Evolutionary conservation across 441 rosid genomes (phyloP), one percentile per base, ranked within the genome.

Genomic region (Aquilaria agallochum): DNA sequence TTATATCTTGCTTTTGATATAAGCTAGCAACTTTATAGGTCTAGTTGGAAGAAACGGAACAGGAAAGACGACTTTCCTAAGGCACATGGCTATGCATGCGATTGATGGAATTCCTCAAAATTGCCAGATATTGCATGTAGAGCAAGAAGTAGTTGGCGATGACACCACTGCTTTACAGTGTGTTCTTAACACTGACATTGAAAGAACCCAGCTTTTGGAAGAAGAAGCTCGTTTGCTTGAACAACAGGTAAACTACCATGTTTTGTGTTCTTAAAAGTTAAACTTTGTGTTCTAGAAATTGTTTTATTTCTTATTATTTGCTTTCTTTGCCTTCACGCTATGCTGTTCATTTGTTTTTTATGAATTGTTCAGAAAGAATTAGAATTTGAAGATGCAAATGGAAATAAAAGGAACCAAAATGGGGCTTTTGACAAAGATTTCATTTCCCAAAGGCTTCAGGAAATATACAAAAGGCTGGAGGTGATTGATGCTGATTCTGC

Each of bases 11-110:
- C 46, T 51, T 33, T 32, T 60, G 44, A 66, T 71, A 51, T 40
- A 44, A 53, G 34, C 52, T 59, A n/a, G 49, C 36, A 56, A 54
- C 54, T 68, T 50, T 77, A 64, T 76, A 94, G 99, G 97, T 11
- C 96, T 94, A 77, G 92, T 91, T 61, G 99, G 99, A 65, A 88
- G 99, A 76, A 94, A 94, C 65, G 99, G 99, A 67, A 94, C 99
- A 5, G 99, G 99, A 54, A 94, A 94, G 77, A 94, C 97, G 67
- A 94, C 99, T 33, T 91, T 91, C 71, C 87, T 94, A 50, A 86
- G 99, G 86, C 74, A 87, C 80, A 81, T 94, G 96, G 99, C 99
- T 64, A 57, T 94, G 96, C 99, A 94, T 81, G 94, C 97, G 27
- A 91, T 94, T 59, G 92, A 84, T 62, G 99, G 99, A 69, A 94